Evolutionary conservation across 805 yeast species (phyloP).

Genomic region (Ogataea nakhonphanomensis): DNA sequence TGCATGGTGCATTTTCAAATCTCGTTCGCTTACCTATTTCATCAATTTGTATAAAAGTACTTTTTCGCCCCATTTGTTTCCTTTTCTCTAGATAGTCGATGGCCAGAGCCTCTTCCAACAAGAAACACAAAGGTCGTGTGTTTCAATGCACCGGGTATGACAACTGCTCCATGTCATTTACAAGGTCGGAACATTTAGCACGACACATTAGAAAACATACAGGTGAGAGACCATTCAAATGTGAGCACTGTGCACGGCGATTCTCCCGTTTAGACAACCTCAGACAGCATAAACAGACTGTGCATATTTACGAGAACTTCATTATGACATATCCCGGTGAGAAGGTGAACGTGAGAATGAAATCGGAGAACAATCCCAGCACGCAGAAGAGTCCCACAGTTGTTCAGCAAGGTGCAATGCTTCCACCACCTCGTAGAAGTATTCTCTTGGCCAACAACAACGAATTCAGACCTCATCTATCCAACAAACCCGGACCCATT

Average conservation of each 20-base stretch:
- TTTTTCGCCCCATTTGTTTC: neutral
- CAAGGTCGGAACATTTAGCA: constrained; percentile 88
- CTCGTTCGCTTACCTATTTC: constrained; percentile 9
- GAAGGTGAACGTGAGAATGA: constrained; percentile 29
- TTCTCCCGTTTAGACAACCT: constrained; percentile 84
- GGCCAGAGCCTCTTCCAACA: constrained; percentile 6
- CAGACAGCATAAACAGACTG: constrained; percentile 88
- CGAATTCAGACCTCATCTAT: constrained; percentile 29
- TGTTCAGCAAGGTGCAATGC: constrained; percentile 23
- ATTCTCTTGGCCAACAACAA: constrained; percentile 14
- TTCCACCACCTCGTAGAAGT: constrained; percentile 32
- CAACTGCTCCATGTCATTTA: constrained; percentile 83
- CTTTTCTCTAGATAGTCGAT: constrained; percentile 1
- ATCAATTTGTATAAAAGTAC: too few relatives aligned
- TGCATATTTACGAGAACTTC: constrained; percentile 52
- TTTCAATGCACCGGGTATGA: constrained; percentile 86
- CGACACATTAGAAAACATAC: constrained; percentile 91
- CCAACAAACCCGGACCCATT: constrained; percentile 32
- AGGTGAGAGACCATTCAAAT: constrained; percentile 89
- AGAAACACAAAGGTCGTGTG: constrained; percentile 53
- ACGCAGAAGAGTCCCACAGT: constrained; percentile 11
- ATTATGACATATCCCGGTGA: constrained; percentile 34
- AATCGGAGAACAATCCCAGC: constrained; percentile 19
- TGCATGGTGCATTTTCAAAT: constrained; percentile 9
- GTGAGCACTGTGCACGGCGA: constrained; percentile 74